Conservation (phyloP, 441 rosid species). For the Eutrema salsugineum region DNA sequence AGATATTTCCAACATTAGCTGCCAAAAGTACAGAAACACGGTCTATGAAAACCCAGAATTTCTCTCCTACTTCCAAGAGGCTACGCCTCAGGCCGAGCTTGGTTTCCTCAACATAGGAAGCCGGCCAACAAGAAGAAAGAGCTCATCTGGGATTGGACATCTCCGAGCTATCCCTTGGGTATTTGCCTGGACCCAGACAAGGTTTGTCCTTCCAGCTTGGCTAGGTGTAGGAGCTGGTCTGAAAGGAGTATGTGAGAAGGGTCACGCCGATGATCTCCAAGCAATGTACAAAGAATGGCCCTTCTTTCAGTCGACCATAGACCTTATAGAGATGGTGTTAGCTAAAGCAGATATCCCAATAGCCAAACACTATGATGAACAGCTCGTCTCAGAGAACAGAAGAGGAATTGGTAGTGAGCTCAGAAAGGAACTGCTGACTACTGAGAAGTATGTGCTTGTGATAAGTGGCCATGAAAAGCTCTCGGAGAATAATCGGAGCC, state of each 20-base stretch:
- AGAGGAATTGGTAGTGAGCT: slow-evolving; percentile 65
- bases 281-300: slow-evolving; percentile 97
- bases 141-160: slow-evolving; percentile 82
- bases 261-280: slow-evolving; percentile 65
- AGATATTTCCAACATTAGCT: slow-evolving; percentile 83
- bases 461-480: slow-evolving; percentile 79
- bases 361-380: slow-evolving; percentile 87
- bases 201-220: slow-evolving; percentile 99
- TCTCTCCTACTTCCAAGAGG: slow-evolving; percentile 88
- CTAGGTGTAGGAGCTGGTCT: slow-evolving; percentile 93
- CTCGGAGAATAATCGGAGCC: slow-evolving; percentile 69
- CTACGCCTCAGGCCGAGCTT: slow-evolving; percentile 96
- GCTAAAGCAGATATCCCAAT: slow-evolving; percentile 92
- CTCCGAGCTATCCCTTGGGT: slow-evolving; percentile 96
- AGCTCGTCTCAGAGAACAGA: slow-evolving; percentile 71
- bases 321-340: slow-evolving; percentile 90
- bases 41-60: slow-evolving; percentile 91
- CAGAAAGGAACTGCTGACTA: slow-evolving; percentile 56
- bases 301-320: slow-evolving; percentile 85
- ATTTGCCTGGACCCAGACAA: slow-evolving; percentile 93
- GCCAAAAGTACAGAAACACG: slow-evolving; percentile 69
- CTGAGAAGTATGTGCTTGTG: slow-evolving; percentile 75
- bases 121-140: slow-evolving; percentile 83
- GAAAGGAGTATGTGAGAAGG: slow-evolving; percentile 78
- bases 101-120: slow-evolving; percentile 96